Evolutionary conservation across 164 flowering plant genomes (phyloP).

Genomic region (Liquidambar formosana): DNA sequence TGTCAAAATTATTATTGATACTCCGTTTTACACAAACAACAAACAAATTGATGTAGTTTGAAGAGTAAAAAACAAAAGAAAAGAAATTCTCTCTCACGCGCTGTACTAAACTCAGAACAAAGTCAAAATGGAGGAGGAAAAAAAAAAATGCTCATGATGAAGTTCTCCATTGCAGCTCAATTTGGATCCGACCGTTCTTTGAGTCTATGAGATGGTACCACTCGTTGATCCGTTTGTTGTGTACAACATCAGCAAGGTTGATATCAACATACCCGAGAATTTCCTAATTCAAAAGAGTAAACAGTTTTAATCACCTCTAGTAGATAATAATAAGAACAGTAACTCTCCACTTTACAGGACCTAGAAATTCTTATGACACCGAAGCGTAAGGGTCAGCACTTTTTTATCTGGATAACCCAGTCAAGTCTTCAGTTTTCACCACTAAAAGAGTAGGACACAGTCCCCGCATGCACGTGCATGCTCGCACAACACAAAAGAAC

Average conservation of each 20-base stretch:
- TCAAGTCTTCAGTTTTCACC: too few relatives aligned
- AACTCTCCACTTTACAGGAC: too few relatives aligned
- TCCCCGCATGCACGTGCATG: too few relatives aligned
- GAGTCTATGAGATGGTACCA: conserved; percentile 69
- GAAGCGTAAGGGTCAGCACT: too few relatives aligned
- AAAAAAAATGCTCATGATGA: conserved; percentile 16
- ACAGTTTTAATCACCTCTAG: too few relatives aligned
- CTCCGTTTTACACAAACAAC: neutral
- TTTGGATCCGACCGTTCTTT: conserved; percentile 59
- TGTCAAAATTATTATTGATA: neutral
- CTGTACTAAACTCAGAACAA: neutral
- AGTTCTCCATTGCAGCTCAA: conserved; percentile 67
- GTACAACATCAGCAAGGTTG: conserved; percentile 51
- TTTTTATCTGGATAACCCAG: too few relatives aligned
- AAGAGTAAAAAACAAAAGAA: neutral
- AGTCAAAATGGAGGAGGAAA: neutral
- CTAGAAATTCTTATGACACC: too few relatives aligned
- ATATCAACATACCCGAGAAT: conserved; percentile 56
- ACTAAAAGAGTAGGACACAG: too few relatives aligned
- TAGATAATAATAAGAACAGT: too few relatives aligned
- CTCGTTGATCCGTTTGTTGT: conserved; percentile 64
- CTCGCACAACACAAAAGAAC: neutral
- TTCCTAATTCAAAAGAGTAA: conserved; percentile 39
- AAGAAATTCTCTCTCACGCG: neutral
- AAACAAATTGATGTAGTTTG: neutral